These are phyloP conservation scores for Cryptosporidium sp. DNA, from an alignment of 169 alveolate species.

Conservation along the genomic window DNA sequence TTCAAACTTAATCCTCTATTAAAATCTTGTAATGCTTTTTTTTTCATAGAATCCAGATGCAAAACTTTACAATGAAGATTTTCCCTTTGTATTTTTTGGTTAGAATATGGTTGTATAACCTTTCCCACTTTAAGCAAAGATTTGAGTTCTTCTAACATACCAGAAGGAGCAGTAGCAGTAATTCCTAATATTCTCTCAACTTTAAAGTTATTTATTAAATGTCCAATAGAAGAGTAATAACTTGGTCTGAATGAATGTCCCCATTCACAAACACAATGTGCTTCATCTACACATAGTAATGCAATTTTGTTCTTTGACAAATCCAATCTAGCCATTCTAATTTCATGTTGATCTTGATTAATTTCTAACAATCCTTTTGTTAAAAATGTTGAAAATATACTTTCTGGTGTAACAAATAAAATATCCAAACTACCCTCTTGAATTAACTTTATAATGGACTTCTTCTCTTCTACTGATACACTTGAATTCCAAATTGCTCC, in stretches of 20 bases:
- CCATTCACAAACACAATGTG: constrained; percentile 92
- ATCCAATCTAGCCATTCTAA: constrained; percentile 23
- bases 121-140: constrained; percentile 44
- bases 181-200: constrained; percentile 84
- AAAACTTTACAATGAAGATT: constrained; percentile 44
- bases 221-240: constrained; percentile 81
- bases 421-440: constrained; percentile 84
- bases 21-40: not conserved
- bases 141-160: constrained; percentile 78
- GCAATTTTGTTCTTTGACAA: constrained; percentile 74
- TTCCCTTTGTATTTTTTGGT: constrained; percentile 49
- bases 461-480: constrained; percentile 79
- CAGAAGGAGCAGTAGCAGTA: constrained; percentile 92
- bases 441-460: constrained; percentile 80
- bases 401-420: constrained; percentile 88
- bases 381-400: constrained; percentile 72
- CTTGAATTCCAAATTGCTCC: constrained; percentile 88
- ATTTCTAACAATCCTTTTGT: constrained; percentile 78
- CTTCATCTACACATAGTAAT: constrained; percentile 90
- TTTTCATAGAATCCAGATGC: constrained; percentile 40
- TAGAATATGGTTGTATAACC: constrained; percentile 53
- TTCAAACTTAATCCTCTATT: not conserved
- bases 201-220: constrained; percentile 81
- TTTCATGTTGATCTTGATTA: constrained; percentile 64
- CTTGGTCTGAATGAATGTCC: constrained; percentile 91